Conservation (phyloP, 495 filamentous ascomycete genomes). For the Bryoglossum gracile region DNA sequence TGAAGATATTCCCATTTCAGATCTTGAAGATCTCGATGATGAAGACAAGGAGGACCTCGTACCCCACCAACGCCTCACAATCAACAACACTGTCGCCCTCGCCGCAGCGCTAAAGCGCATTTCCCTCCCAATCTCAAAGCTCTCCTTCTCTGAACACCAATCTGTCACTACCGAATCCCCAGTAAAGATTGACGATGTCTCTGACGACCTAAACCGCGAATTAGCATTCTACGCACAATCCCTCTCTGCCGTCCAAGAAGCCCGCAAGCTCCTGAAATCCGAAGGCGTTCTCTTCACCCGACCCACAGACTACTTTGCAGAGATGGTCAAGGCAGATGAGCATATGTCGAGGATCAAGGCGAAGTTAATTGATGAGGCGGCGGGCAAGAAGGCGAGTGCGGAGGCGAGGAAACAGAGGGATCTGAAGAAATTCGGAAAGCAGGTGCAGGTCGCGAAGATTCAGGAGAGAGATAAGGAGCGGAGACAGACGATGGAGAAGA, state of each 20-base stretch:
- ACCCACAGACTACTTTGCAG: slow-evolving; percentile 91
- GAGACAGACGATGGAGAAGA: slow-evolving; percentile 86
- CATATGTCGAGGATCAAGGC: slow-evolving; percentile 95
- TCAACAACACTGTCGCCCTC: slow-evolving; percentile 92
- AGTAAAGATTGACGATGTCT: slow-evolving; percentile 55
- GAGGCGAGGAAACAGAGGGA: slow-evolving; percentile 90
- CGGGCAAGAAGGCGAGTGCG: slow-evolving; percentile 80
- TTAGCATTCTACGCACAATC: slow-evolving; percentile 90
- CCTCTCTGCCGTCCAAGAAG: slow-evolving; percentile 66
- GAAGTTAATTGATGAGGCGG: slow-evolving; percentile 88
- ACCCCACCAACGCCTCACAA: slow-evolving; percentile 86
- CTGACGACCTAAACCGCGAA: slow-evolving; percentile 86
- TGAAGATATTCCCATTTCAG: slow-evolving; percentile 75
- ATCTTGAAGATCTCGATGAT: slow-evolving; percentile 67
- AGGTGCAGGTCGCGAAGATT: slow-evolving; percentile 93
- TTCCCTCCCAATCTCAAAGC: slow-evolving; percentile 47
- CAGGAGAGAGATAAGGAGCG: slow-evolving; percentile 89
- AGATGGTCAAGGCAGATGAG: slow-evolving; percentile 97
- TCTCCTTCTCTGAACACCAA: slow-evolving; percentile 50
- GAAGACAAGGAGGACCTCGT: slow-evolving; percentile 80
- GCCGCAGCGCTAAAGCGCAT: slow-evolving; percentile 71
- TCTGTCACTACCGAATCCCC: slow-evolving; percentile 41
- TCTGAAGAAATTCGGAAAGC: slow-evolving; percentile 98
- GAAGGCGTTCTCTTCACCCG: slow-evolving; percentile 80
- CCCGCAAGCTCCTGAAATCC: slow-evolving; percentile 64